Base-by-base conservation (phyloP, 1,139 yeast species). In the Sugiyamaella xylanicola region DNA sequence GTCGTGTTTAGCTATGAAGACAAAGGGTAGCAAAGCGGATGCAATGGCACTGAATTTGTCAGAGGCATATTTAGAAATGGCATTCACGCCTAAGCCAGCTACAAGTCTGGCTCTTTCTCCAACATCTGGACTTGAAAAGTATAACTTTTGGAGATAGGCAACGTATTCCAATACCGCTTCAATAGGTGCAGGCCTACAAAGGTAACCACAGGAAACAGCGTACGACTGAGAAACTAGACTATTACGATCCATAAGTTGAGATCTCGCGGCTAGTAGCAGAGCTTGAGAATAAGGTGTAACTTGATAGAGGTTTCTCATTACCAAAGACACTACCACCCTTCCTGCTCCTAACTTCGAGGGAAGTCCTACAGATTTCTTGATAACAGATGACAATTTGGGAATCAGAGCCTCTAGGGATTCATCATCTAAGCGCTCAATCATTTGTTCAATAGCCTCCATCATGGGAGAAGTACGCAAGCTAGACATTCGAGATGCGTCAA, bases 291-390 rank as follows among this genome's bases (percentile, higher is more conserved):
- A 82, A 0, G 88, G 85, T 46, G 78, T 76, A 11, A 83, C 69
- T 20, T 81, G 67, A 35, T 78, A 77, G n/a, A 79, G 69, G 63
- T 86, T 84, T 60, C 84, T 79, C 22, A 82, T 74, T 0, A 86
- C 80, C 56, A 91, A 70, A 21, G 83, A 79, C 5, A 86, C 89
- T 21, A 91, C 70, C 0, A 92, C 85, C 60, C 84, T 80, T n/a
- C 96, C 82, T 0, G 93, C 91, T 44, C 95, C 91, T 1, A 89
- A 91, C 66, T 91, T 91, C 0, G 97, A 90, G 0, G 98, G 97
- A 29, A 93, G 76, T 0, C 98, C 99, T 32, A 92, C 88, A 0
- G 96, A 82, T 58, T 77, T 80, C 59, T 84, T 84, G 5, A 88
- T 77, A 1, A 85, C 76, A 13, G 71, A 27, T 68, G 74, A 61